A percentile compares a stretch with the other conserved stretches of the same genome.
Evolutionary conservation across 2,329 filamentous ascomycete genomes (phyloP).

Genomic region (Neofusicoccum sp.): DNA sequence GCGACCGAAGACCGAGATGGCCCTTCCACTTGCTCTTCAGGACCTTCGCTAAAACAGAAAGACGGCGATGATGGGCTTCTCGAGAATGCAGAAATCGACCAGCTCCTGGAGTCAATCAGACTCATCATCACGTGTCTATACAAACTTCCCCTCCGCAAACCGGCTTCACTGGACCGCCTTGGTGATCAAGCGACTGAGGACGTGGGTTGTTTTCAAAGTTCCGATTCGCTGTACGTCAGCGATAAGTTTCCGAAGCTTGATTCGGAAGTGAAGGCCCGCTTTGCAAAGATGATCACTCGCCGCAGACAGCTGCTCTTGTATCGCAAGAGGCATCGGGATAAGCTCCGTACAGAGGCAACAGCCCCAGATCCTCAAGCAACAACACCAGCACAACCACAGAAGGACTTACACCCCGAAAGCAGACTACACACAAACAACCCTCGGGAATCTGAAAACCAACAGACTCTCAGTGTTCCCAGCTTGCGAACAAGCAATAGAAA

Average conservation of each 20-base stretch:
- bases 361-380: too few species aligned
- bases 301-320: constrained; percentile 21
- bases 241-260: constrained; percentile 18
- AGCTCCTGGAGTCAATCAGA: neutral
- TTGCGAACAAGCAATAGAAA: neutral
- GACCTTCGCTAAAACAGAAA: neutral
- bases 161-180: constrained; percentile 14
- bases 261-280: constrained; percentile 1
- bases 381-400: neutral
- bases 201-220: constrained; percentile 11
- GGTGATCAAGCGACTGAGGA: constrained; percentile 2
- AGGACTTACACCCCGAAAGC: too few species aligned
- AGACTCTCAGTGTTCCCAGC: neutral
- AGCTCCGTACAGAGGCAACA: neutral
- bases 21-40: too few species aligned
- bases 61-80: neutral
- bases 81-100: neutral
- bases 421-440: too few species aligned
- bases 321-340: constrained; percentile 13
- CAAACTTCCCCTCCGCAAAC: neutral
- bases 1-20: too few species aligned
- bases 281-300: constrained; percentile 20
- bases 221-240: constrained; percentile 19
- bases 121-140: neutral
- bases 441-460: neutral